phyloP scores from a whole-genome alignment of 352 stramenopile genomes.

The Elongisporangium anandrum region DNA sequence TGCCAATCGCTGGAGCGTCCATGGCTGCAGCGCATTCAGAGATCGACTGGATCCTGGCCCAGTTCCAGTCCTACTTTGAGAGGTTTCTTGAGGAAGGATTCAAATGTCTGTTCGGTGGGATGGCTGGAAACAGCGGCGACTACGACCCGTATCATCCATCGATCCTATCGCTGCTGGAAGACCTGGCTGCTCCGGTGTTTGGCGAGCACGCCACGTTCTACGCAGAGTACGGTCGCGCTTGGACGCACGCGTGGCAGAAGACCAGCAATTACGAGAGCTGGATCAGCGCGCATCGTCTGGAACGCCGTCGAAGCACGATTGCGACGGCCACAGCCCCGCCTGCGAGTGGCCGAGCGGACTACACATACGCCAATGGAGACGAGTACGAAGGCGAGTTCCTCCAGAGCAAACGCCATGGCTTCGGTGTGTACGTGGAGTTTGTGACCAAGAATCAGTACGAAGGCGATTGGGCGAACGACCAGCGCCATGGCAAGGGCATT shows the following conservation, averaged over 20 bases:
- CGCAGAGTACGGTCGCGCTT: constrained; percentile 51
- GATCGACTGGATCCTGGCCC: constrained; percentile 49
- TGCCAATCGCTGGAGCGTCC: constrained; percentile 2
- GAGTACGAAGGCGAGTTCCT: constrained; percentile 75
- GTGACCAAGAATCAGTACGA: constrained; percentile 77
- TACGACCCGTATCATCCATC: constrained; percentile 35
- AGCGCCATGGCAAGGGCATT: constrained; percentile 65
- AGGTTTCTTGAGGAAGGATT: constrained; percentile 41
- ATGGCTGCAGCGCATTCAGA: constrained; percentile 29
- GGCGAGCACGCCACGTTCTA: constrained; percentile 37
- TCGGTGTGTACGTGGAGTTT: constrained; percentile 70
- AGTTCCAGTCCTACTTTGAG: constrained; percentile 67
- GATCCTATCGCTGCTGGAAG: constrained; percentile 47
- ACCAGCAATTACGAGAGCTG: constrained; percentile 62
- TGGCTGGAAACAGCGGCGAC: constrained; percentile 8
- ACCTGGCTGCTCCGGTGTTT: constrained; percentile 42
- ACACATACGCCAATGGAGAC: constrained; percentile 70
- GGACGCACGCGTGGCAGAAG: constrained; percentile 58
- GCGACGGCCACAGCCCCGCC: constrained; percentile 19
- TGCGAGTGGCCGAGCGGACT: constrained; percentile 34
- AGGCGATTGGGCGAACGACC: constrained; percentile 61
- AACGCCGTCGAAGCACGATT: constrained; percentile 24
- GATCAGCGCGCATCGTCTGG: constrained; percentile 23
- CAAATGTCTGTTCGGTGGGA: constrained; percentile 16
- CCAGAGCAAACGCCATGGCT: constrained; percentile 62